phyloP scores from a whole-genome alignment of 2,329 filamentous ascomycete genomes.

The Nigrograna mackinnonii region DNA sequence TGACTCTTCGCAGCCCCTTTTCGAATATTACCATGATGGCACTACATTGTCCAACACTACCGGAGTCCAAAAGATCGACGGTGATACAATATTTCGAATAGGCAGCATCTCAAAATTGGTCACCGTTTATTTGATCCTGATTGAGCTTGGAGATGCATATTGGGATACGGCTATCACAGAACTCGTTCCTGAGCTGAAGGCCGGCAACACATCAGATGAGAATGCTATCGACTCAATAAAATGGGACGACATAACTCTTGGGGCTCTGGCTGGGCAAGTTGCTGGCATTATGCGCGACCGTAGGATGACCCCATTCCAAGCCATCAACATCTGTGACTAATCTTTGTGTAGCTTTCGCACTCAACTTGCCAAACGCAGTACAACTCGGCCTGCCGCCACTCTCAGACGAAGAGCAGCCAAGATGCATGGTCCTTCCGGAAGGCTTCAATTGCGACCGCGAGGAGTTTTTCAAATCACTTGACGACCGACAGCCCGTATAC shows the following conservation, averaged over 20 bases:
- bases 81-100: slow-evolving; percentile 48
- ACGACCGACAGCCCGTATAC: slow-evolving; percentile 40
- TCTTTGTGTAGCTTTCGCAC: no score
- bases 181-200: slow-evolving; percentile 28
- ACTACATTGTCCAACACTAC: slow-evolving; percentile 37
- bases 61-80: slow-evolving; percentile 43
- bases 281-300: slow-evolving; percentile 29
- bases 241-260: slow-evolving; percentile 40
- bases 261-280: slow-evolving; percentile 36
- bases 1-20: slow-evolving; percentile 10
- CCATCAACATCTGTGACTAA: no score
- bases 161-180: slow-evolving; percentile 38
- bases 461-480: slow-evolving; percentile 10
- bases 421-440: neutral
- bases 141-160: slow-evolving; percentile 35
- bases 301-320: slow-evolving; percentile 5
- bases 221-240: slow-evolving; percentile 18
- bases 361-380: no score
- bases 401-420: slow-evolving; percentile 4
- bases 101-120: slow-evolving; percentile 47
- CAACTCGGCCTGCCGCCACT: slow-evolving; percentile 8
- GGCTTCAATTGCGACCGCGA: slow-evolving; percentile 6
- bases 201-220: slow-evolving; percentile 13
- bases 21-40: slow-evolving; percentile 34
- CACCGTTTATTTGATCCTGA: slow-evolving; percentile 43